These are phyloP conservation scores for Boletus reticulatus DNA, from an alignment of 768 basidiomycete genomes.

Conservation along the genomic window DNA sequence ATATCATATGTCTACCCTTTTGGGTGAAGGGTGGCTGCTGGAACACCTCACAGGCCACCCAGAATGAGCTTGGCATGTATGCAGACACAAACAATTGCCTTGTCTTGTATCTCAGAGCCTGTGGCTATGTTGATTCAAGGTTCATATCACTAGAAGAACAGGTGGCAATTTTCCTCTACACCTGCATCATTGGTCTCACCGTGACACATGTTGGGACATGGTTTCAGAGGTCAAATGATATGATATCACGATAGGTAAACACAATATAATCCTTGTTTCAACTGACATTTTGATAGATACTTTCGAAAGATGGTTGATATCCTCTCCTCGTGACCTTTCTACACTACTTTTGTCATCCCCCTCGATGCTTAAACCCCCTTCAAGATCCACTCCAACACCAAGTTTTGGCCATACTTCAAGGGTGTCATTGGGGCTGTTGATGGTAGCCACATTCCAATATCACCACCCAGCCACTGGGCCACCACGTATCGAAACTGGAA, in stretches of 20 bases:
- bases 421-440: background rate
- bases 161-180: background rate
- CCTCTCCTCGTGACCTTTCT: no score
- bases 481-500: no score
- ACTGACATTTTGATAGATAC: background rate
- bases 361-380: background rate
- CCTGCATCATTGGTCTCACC: background rate
- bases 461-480: background rate
- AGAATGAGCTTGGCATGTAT: background rate
- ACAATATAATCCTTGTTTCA: background rate
- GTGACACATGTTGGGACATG: background rate
- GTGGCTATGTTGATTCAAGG: background rate
- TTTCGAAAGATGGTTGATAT: background rate
- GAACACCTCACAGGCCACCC: no score
- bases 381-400: background rate
- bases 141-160: background rate
- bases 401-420: background rate
- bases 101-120: background rate
- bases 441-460: background rate
- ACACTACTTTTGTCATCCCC: no score
- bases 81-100: background rate
- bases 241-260: background rate
- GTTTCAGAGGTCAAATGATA: background rate
- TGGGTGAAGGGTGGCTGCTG: no score
- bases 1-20: no score